Conservation (phyloP, 1,284 basidiomycete genomes). For the Fomitiporia mediterranea region DNA sequence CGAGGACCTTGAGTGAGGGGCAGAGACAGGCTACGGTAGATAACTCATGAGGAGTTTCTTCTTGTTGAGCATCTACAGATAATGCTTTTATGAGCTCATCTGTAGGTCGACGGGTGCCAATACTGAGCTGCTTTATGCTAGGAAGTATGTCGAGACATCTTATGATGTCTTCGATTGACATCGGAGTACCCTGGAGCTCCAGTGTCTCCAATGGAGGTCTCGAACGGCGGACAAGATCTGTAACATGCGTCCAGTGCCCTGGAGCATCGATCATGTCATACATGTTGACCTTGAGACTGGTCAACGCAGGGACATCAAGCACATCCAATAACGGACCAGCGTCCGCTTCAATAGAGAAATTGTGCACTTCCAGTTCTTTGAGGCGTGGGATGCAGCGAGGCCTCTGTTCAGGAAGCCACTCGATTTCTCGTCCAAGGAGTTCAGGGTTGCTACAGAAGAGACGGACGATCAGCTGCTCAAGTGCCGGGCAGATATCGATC, state of each 20-base stretch:
- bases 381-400: neutral
- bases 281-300: constrained; percentile 4
- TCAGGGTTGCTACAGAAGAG: constrained; percentile 12
- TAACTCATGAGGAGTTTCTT: neutral
- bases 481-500: constrained; percentile 15
- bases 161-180: constrained; percentile 1
- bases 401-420: neutral
- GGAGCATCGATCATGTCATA: constrained; percentile 9
- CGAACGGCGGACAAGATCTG: constrained; percentile 8
- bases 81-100: neutral
- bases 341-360: constrained; percentile 13
- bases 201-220: constrained; percentile 1
- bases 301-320: constrained; percentile 9
- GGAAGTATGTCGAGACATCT: constrained; percentile 1
- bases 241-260: constrained; percentile 9
- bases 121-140: neutral
- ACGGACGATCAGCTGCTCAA: constrained; percentile 6
- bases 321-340: constrained; percentile 7
- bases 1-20: constrained; percentile 6
- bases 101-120: neutral
- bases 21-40: neutral
- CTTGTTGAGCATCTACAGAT: neutral
- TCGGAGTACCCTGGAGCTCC: constrained; percentile 5
- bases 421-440: neutral
- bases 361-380: constrained; percentile 7